Evolutionary conservation across 495 filamentous ascomycete species (phyloP).

Genomic region (Neurospora sp.): DNA sequence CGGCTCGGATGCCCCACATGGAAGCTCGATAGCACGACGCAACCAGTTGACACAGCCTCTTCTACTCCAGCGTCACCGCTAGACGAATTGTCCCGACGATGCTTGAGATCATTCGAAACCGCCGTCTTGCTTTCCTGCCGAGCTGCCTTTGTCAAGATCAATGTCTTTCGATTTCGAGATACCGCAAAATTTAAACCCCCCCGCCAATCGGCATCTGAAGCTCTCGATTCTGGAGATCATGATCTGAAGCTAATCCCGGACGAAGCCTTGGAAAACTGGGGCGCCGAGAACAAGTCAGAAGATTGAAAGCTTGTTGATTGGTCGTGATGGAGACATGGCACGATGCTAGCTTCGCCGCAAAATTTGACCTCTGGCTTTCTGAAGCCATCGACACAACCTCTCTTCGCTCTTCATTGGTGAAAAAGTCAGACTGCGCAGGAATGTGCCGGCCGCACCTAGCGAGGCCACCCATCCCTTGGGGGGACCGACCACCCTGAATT

Average conservation of each 20-base stretch:
- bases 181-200: neutral
- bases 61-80: neutral
- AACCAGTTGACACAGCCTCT: neutral
- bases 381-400: neutral
- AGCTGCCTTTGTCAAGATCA: neutral
- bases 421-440: neutral
- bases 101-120: neutral
- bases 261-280: neutral
- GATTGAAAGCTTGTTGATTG: neutral
- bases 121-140: neutral
- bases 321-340: neutral
- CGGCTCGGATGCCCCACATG: neutral
- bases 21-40: neutral
- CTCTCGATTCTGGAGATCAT: neutral
- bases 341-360: neutral
- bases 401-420: neutral
- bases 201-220: neutral
- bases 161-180: neutral
- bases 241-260: neutral
- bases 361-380: neutral
- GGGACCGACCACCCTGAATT: conserved; percentile 2
- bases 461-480: neutral
- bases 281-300: neutral
- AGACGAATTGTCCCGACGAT: neutral
- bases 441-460: neutral